Evolutionary conservation across 371 early-diverging fungal species (phyloP).

Genomic region (Actinomucor elegans): DNA sequence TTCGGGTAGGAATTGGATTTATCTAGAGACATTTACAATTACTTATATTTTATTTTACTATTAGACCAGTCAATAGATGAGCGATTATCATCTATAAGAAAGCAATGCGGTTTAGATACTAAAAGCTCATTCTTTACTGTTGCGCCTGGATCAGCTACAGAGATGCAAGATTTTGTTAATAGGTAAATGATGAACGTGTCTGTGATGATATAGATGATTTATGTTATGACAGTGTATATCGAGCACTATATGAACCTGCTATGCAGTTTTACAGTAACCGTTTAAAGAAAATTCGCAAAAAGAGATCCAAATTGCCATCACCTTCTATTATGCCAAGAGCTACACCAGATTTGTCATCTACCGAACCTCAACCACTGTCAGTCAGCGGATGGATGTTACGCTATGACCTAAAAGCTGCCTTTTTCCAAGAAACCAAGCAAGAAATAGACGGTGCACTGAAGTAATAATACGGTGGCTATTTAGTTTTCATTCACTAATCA

Average conservation of each 20-base stretch:
- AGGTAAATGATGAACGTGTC: conserved; percentile 55
- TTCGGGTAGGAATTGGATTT: conserved; percentile 46
- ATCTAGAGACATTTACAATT: too few relatives aligned
- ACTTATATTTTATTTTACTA: too few relatives aligned
- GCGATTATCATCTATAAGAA: conserved; percentile 59
- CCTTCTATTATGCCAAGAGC: conserved; percentile 37
- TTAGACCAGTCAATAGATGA: conserved; percentile 66
- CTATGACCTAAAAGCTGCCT: conserved; percentile 81
- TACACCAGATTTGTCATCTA: conserved; percentile 28
- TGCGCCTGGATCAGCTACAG: conserved; percentile 47
- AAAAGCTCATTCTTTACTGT: conserved; percentile 67
- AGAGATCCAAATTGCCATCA: conserved; percentile 62
- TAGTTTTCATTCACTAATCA: background rate
- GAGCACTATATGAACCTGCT: conserved; percentile 66
- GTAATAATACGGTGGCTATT: conserved; percentile 27
- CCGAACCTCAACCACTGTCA: conserved; percentile 47
- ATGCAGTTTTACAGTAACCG: conserved; percentile 74
- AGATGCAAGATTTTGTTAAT: conserved; percentile 66
- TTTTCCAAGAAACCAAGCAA: conserved; percentile 76
- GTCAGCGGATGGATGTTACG: conserved; percentile 76
- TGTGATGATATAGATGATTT: conserved; percentile 55
- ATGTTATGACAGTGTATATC: conserved; percentile 50
- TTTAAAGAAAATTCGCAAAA: conserved; percentile 71
- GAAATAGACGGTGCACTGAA: conserved; percentile 75
- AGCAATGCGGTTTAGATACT: conserved; percentile 64